Base-by-base conservation (phyloP, 2,329 filamentous ascomycete species). In the Ustilaginoidea virens region DNA sequence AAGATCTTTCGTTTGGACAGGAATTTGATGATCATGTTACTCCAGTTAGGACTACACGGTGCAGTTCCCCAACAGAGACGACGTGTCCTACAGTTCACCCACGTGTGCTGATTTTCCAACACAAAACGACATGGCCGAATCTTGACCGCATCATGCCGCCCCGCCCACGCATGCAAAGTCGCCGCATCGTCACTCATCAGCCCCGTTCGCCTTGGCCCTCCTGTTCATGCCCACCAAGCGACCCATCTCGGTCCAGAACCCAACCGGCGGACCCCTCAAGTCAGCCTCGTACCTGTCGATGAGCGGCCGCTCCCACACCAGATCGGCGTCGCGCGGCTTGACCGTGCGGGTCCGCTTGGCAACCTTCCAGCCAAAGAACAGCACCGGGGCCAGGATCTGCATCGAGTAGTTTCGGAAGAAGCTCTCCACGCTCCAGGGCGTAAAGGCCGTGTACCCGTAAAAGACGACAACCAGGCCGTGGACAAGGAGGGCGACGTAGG, bases 361-460 rank as follows among this genome's bases (percentile, higher is more conserved):
- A 1, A 79, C 6, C 52, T 80, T 81, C 70, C 72, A 81, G 40
- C 58, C 57, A 13, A 63, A 29, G 44, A 65, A 77, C 17, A 71
- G 50, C 20, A 68, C 43, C 6, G 63, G 59, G 0, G 62, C 60
- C 15, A 74, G 45, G 10, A 71, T 48, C 34, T 66, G 53, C 63
- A 72, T 69, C 17, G 62, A 63, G 48, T 73, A 73, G 52, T 66
- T 66, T 12, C 56, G 49, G 46, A 66, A 56, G 43, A 67, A 63
- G 20, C 42, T 53, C 4, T 59, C 49, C 12, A 58, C 52, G 15
- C 49, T 46, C 61, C 70, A 75, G 11, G 51, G 51, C 11, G 43
- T 40, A 43, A 69, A 68, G 1, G 59, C 50, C 4, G 53, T 53
- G 46, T 75, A 76, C 14, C 71, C 69, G 42, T 70, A 73, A 37